Conservation (phyloP, 768 basidiomycete species). For the Mycena polygramma region DNA sequence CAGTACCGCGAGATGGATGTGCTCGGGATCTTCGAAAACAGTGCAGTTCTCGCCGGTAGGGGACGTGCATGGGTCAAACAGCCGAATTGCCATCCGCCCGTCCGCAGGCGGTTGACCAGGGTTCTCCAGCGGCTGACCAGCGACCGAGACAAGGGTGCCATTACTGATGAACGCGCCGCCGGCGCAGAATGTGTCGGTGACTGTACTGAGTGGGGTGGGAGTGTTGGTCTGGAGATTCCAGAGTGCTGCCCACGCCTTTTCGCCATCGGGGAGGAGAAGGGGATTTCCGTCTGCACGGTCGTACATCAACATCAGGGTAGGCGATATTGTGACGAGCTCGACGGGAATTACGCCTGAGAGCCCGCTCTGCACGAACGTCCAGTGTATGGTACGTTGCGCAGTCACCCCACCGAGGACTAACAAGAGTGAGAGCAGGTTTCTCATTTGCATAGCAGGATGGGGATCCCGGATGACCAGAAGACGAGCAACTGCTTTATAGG, state of each 20-base stretch:
- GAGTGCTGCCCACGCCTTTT: slow-evolving; percentile 38
- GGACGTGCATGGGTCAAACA: slow-evolving; percentile 42
- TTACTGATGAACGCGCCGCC: slow-evolving; percentile 40
- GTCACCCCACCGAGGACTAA: slow-evolving; percentile 11
- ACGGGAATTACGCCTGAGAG: slow-evolving; percentile 37
- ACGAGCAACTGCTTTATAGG: slow-evolving; percentile 22
- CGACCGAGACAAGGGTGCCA: slow-evolving; percentile 39
- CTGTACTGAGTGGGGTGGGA: slow-evolving; percentile 26
- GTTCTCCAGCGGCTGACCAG: slow-evolving; percentile 30
- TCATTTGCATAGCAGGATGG: slow-evolving; percentile 12
- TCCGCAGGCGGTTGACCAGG: slow-evolving; percentile 29
- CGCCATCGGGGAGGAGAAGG: slow-evolving; percentile 36
- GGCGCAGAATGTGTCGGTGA: slow-evolving; percentile 41
- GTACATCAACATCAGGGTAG: slow-evolving; percentile 39
- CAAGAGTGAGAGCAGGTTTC: slow-evolving; percentile 22
- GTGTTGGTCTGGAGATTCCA: slow-evolving; percentile 41
- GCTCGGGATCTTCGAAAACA: slow-evolving; percentile 41
- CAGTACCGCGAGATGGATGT: slow-evolving; percentile 37
- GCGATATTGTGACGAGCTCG: slow-evolving; percentile 40
- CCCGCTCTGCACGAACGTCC: slow-evolving; percentile 41
- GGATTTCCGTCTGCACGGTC: slow-evolving; percentile 40
- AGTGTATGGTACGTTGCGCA: slow-evolving; percentile 35
- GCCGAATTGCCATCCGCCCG: slow-evolving; percentile 39
- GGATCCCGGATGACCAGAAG: background rate
- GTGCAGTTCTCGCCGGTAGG: slow-evolving; percentile 40